phyloP scores from a whole-genome alignment of 148 eudicot genomes.

The Amaranthus palmeri region DNA sequence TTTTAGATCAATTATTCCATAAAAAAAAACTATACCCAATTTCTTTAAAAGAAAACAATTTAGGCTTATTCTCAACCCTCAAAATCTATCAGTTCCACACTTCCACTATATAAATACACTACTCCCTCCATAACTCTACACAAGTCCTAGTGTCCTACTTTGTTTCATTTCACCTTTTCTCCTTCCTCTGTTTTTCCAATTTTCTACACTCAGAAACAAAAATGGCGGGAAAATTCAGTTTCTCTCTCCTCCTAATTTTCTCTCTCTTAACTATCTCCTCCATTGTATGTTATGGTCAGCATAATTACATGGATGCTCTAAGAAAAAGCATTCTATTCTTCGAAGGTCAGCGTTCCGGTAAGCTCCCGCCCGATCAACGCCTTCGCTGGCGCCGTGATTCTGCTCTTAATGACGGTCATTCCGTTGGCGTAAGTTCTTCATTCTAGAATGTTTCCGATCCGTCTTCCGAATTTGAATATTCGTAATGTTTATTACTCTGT shows the following conservation, averaged over 20 bases:
- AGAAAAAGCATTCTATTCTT: conserved; percentile 84
- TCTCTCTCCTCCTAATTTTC: neutral
- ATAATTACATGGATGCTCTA: conserved; percentile 72
- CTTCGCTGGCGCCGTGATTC: conserved; percentile 88
- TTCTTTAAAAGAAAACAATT: no score
- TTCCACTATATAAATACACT: neutral
- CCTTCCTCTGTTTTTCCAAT: neutral
- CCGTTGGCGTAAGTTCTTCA: conserved; percentile 51
- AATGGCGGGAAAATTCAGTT: conserved; percentile 6
- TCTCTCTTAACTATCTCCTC: neutral
- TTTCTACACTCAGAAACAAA: neutral
- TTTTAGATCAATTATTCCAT: no score
- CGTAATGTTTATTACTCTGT: no score
- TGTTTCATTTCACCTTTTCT: neutral
- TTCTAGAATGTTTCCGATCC: no score
- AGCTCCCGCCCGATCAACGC: conserved; percentile 82
- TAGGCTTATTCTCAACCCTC: no score
- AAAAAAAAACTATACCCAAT: no score
- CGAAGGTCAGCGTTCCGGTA: conserved; percentile 93
- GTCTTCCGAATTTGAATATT: no score
- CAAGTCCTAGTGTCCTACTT: no score
- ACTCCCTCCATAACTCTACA: neutral
- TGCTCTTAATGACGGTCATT: conserved; percentile 69
- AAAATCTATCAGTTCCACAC: neutral
- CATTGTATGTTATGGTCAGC: conserved; percentile 18